phyloP scores from a whole-genome alignment of 805 yeast genomes.

The Komagataella pastoris region DNA sequence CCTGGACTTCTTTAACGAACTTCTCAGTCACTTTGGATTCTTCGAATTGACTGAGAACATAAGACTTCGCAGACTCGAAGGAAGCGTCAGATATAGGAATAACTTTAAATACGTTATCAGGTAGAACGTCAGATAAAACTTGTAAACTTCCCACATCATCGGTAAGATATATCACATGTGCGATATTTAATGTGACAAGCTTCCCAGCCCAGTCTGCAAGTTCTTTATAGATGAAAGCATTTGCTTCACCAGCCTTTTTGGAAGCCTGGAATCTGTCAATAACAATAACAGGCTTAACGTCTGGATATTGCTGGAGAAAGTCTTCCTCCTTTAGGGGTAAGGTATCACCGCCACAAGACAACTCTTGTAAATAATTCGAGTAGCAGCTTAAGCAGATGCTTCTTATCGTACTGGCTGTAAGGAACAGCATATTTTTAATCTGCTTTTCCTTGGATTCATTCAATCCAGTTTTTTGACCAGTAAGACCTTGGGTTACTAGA shows the following conservation, averaged over 20 bases:
- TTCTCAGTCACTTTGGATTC: constrained; percentile 8
- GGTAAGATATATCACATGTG: constrained; percentile 82
- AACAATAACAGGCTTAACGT: constrained; percentile 73
- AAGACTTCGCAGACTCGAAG: constrained; percentile 50
- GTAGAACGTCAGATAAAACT: constrained; percentile 56
- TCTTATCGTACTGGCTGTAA: constrained; percentile 63
- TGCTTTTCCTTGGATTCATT: constrained; percentile 76
- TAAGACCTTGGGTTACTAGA: constrained; percentile 75
- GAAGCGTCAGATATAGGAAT: constrained; percentile 75
- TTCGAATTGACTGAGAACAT: constrained; percentile 45
- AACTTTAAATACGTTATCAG: constrained; percentile 75
- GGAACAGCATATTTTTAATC: constrained; percentile 64
- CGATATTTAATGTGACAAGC: constrained; percentile 62
- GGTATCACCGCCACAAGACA: constrained; percentile 16
- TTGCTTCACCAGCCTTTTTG: constrained; percentile 38
- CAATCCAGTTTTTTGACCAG: constrained; percentile 89
- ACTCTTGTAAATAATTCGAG: constrained; percentile 14
- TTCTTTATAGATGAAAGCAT: constrained; percentile 56
- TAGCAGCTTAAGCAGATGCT: constrained; percentile 40
- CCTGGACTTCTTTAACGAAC: constrained; percentile 28
- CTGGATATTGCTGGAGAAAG: constrained; percentile 75
- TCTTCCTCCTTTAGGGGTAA: constrained; percentile 55
- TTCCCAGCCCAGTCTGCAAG: constrained; percentile 84
- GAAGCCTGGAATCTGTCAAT: constrained; percentile 55
- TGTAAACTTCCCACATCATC: constrained; percentile 73